Evolutionary conservation across 2,329 filamentous ascomycete species (phyloP).

Genomic region (Atkinsonella hypoxylon): DNA sequence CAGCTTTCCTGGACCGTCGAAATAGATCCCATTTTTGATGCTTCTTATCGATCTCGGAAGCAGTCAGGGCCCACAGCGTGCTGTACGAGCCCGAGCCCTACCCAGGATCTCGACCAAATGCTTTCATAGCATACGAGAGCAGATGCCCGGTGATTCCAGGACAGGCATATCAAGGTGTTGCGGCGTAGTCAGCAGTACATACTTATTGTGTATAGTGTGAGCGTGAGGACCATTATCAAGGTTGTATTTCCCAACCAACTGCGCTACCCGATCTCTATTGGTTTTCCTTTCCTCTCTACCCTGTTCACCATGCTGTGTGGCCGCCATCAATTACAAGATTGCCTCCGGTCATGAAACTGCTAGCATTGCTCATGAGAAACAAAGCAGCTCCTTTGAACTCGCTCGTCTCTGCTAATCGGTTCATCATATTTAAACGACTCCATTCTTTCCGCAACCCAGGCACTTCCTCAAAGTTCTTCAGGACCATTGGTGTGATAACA

Average conservation of each 20-base stretch:
- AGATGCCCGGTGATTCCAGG: constrained; percentile 28
- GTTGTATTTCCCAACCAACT: too few species aligned
- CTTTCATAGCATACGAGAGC: constrained; percentile 21
- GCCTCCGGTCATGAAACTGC: constrained; percentile 50
- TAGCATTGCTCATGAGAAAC: constrained; percentile 50
- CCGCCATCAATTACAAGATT: constrained; percentile 45
- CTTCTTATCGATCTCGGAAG: constrained; percentile 28
- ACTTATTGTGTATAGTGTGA: too few species aligned
- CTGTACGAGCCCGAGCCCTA: constrained; percentile 32
- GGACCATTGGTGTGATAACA: constrained; percentile 61
- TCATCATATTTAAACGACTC: constrained; percentile 65
- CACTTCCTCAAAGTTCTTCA: constrained; percentile 55
- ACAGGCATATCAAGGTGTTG: too few species aligned
- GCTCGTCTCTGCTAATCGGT: constrained; percentile 40
- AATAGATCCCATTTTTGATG: constrained; percentile 32
- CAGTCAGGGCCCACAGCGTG: constrained; percentile 29
- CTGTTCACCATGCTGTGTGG: constrained; percentile 19
- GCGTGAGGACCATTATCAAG: too few species aligned
- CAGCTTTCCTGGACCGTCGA: constrained; percentile 24
- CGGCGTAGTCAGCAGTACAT: too few species aligned
- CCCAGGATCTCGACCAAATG: constrained; percentile 23
- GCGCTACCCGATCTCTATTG: too few species aligned
- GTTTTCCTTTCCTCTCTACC: not conserved
- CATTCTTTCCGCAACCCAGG: constrained; percentile 49
- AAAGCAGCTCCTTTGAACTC: constrained; percentile 51